Percentiles rank a stretch among this genome's conserved stretches.
Conservation (phyloP, 2,329 filamentous ascomycete species). For the Parafenestella ontariensis region DNA sequence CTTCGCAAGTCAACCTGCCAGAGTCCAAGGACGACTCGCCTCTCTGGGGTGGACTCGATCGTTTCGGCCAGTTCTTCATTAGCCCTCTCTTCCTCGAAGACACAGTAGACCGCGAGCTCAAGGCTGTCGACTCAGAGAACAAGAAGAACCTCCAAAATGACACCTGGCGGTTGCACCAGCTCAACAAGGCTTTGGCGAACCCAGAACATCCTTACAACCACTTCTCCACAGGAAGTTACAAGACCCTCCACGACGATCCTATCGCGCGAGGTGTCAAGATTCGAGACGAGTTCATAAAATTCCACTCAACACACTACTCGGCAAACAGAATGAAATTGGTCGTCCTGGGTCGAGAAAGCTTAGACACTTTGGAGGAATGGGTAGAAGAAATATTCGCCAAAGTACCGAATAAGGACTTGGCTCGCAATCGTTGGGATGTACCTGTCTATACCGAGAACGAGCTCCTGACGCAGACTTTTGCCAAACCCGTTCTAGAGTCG, state of each 20-base stretch:
- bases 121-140: conserved; percentile 92
- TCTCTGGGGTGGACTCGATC: conserved; percentile 82
- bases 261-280: conserved; percentile 82
- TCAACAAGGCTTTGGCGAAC: conserved; percentile 88
- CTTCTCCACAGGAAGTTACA: conserved; percentile 88
- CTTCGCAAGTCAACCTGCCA: conserved; percentile 46
- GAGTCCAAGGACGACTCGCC: conserved; percentile 59
- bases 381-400: conserved; percentile 81
- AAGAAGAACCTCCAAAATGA: conserved; percentile 97
- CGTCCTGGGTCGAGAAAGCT: conserved; percentile 78
- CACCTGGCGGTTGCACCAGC: conserved; percentile 83
- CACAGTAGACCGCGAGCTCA: conserved; percentile 85
- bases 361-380: conserved; percentile 86
- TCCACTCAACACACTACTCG: conserved; percentile 88
- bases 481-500: conserved; percentile 90
- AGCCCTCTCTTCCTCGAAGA: conserved; percentile 84
- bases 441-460: conserved; percentile 66
- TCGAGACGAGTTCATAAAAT: conserved; percentile 89
- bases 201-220: conserved; percentile 87
- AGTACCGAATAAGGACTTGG: conserved; percentile 81
- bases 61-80: conserved; percentile 94
- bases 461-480: conserved; percentile 76
- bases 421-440: conserved; percentile 71
- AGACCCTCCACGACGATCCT: conserved; percentile 83
- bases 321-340: conserved; percentile 94